Percentiles rank a stretch among this genome's conserved stretches.
These are phyloP conservation scores for Podospora appendiculata DNA, from an alignment of 495 filamentous ascomycete species.

Conservation along the genomic window DNA sequence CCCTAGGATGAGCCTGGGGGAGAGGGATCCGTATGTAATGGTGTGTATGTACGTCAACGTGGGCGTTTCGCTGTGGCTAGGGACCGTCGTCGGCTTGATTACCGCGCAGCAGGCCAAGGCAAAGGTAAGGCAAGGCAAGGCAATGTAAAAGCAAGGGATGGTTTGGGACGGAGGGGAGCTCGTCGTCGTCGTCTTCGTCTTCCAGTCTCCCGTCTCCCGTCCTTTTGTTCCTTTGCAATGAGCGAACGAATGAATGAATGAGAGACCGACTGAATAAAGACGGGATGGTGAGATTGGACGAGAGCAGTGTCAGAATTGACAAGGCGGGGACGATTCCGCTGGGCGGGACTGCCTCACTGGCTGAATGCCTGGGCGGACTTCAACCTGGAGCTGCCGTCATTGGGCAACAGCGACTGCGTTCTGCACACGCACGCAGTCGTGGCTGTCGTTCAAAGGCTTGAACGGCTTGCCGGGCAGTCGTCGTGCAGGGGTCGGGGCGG, in stretches of 20 bases:
- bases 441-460: constrained; percentile 26
- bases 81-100: background rate
- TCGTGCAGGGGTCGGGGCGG: background rate
- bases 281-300: constrained; percentile 18
- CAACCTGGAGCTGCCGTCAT: constrained; percentile 9
- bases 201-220: background rate
- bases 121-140: too few relatives aligned
- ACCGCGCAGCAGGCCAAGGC: too few relatives aligned
- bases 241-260: constrained; percentile 1
- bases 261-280: background rate
- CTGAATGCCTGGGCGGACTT: background rate
- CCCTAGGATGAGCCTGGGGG: too few relatives aligned
- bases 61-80: constrained; percentile 13
- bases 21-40: too few relatives aligned
- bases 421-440: constrained; percentile 33
- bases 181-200: background rate
- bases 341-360: constrained; percentile 13
- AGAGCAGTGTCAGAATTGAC: constrained; percentile 9
- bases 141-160: too few relatives aligned
- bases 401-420: constrained; percentile 21
- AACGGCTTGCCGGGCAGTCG: background rate
- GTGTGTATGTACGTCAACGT: constrained; percentile 10
- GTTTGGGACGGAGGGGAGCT: too few relatives aligned
- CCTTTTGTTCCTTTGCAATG: background rate
- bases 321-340: background rate